These are phyloP conservation scores for Skeletonema menzelii DNA, from an alignment of 108 stramenopile genomes.

Conservation along the genomic window DNA sequence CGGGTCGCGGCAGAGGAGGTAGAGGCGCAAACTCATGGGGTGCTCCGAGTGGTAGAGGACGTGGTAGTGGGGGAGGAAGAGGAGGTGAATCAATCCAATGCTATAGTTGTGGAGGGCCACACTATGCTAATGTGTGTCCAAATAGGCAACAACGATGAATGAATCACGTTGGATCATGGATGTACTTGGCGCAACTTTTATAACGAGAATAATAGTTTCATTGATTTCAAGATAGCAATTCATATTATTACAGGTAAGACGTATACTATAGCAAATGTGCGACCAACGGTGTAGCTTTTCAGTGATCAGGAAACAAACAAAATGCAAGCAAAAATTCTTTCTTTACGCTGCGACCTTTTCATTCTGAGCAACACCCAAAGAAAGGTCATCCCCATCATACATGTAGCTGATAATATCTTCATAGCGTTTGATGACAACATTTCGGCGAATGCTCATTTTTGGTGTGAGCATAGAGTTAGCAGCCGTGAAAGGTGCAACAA, in stretches of 20 bases:
- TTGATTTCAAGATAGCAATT: background rate
- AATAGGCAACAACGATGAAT: conserved; percentile 17
- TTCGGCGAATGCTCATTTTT: conserved; percentile 94
- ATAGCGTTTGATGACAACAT: conserved; percentile 88
- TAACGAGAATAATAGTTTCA: background rate
- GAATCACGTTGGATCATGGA: background rate
- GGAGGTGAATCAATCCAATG: conserved; percentile 28
- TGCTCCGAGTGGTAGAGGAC: conserved; percentile 32
- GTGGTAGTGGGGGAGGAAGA: background rate
- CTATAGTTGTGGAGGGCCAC: conserved; percentile 53
- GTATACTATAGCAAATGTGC: background rate
- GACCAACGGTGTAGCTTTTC: background rate
- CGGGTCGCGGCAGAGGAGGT: conserved; percentile 10
- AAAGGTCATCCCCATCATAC: conserved; percentile 64
- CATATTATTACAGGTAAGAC: background rate
- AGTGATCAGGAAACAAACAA: background rate
- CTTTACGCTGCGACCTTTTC: conserved; percentile 42
- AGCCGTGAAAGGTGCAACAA: conserved; percentile 91
- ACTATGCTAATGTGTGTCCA: conserved; percentile 65
- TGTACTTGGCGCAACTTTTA: background rate
- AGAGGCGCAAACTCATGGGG: conserved; percentile 22
- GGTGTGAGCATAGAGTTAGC: conserved; percentile 96
- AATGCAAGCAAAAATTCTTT: background rate
- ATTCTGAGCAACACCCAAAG: conserved; percentile 13
- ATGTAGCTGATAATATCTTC: conserved; percentile 71